These are phyloP conservation scores for Avena eriantha DNA, from an alignment of 176 grass and related monocot genomes.

Conservation along the genomic window DNA sequence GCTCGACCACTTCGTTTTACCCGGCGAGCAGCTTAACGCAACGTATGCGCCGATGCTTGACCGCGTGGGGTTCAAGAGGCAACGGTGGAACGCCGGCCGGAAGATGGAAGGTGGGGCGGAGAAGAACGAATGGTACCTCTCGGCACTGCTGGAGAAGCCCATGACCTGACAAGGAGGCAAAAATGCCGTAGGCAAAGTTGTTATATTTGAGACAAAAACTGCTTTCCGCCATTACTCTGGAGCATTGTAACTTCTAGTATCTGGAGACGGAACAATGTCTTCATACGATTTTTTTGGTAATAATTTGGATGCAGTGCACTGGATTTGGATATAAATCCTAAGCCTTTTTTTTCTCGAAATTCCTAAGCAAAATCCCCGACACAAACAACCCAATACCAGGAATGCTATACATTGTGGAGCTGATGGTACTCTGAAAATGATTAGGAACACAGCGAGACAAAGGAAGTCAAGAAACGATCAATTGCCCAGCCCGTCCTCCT, in stretches of 20 bases:
- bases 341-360: not conserved
- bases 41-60: slow-evolving; percentile 53
- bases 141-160: slow-evolving; percentile 64
- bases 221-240: not conserved
- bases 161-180: slow-evolving; percentile 25
- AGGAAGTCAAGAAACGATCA: not conserved
- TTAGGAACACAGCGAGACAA: not conserved
- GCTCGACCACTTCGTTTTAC: slow-evolving; percentile 61
- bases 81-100: slow-evolving; percentile 49
- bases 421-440: slow-evolving; percentile 9
- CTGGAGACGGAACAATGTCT: not conserved
- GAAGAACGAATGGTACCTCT: slow-evolving; percentile 56
- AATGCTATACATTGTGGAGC: not conserved
- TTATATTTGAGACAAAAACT: not conserved
- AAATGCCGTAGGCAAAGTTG: not conserved
- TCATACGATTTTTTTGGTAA: not conserved
- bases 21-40: slow-evolving; percentile 43
- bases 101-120: slow-evolving; percentile 50
- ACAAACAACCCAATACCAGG: not conserved
- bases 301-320: not conserved
- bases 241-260: not conserved
- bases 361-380: not conserved
- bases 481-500: not conserved
- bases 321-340: not conserved
- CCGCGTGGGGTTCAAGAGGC: slow-evolving; percentile 43